A percentile compares a stretch with the other conserved stretches of the same genome.
Evolutionary conservation across 352 stramenopile species (phyloP).

Genomic region (Elongisporangium undulatum): DNA sequence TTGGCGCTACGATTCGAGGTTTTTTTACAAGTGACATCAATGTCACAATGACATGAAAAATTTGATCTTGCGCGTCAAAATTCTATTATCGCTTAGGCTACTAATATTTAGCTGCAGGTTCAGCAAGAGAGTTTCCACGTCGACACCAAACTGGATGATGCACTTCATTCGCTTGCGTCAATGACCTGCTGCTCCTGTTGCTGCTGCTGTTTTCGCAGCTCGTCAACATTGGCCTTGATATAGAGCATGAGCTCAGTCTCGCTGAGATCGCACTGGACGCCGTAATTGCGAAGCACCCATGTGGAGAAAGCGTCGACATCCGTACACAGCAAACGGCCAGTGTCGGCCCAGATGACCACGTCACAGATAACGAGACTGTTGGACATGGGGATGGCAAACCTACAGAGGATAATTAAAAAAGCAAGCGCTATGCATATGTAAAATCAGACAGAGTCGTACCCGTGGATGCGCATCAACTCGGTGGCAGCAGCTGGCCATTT

Average conservation of each 20-base stretch:
- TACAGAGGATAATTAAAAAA: conserved; percentile 17
- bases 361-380: conserved; percentile 49
- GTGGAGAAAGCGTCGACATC: conserved; percentile 65
- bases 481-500: conserved; percentile 38
- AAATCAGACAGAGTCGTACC: conserved; percentile 17
- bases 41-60: too few species aligned
- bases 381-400: conserved; percentile 33
- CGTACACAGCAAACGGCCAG: conserved; percentile 46
- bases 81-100: too few species aligned
- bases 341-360: conserved; percentile 67
- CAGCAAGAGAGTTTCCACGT: too few species aligned
- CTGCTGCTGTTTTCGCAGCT: conserved; percentile 33
- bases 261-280: conserved; percentile 57
- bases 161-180: not conserved
- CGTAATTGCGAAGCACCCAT: conserved; percentile 53
- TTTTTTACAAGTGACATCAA: not conserved
- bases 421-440: not conserved
- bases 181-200: conserved; percentile 1
- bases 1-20: not conserved
- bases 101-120: too few species aligned
- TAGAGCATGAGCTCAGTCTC: conserved; percentile 60
- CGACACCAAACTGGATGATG: too few species aligned
- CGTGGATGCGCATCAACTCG: conserved; percentile 41
- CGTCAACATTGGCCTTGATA: conserved; percentile 68
- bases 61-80: too few species aligned